phyloP scores from a whole-genome alignment of 2,329 filamentous ascomycete genomes.

The Pseudonectria buxi region DNA sequence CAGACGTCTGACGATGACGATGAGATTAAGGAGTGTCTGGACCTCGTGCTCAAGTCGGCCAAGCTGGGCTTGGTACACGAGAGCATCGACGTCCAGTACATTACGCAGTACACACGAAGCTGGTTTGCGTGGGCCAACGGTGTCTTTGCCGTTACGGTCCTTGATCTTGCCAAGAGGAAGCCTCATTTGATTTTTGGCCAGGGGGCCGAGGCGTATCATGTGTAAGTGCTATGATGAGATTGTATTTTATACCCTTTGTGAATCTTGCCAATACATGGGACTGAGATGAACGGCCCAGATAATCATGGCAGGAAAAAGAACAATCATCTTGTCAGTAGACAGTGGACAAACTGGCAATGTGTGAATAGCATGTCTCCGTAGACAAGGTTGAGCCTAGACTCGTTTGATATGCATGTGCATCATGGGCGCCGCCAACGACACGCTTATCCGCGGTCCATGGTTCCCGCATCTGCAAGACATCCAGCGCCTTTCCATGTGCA shows the following conservation, averaged over 20 bases:
- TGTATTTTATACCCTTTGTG: too few species aligned
- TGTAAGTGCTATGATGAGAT: slow-evolving; percentile 23
- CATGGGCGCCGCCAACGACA: too few species aligned
- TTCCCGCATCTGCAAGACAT: too few species aligned
- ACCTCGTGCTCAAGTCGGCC: slow-evolving; percentile 68
- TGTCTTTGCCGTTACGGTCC: slow-evolving; percentile 85
- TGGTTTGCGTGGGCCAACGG: slow-evolving; percentile 99
- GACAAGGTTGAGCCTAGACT: too few species aligned
- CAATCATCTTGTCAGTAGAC: too few species aligned
- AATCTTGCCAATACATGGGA: too few species aligned
- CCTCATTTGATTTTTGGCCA: slow-evolving; percentile 77
- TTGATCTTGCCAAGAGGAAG: slow-evolving; percentile 83
- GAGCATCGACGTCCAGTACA: slow-evolving; percentile 72
- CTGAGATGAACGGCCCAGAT: too few species aligned
- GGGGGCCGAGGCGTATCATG: slow-evolving; percentile 52
- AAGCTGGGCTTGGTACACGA: slow-evolving; percentile 82
- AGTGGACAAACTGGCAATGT: too few species aligned
- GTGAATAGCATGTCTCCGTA: too few species aligned
- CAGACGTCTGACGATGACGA: slow-evolving; percentile 78
- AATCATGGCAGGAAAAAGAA: too few species aligned
- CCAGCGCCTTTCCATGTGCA: background rate
- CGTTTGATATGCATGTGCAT: too few species aligned
- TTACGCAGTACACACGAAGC: slow-evolving; percentile 67
- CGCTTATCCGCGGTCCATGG: too few species aligned
- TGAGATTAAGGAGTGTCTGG: slow-evolving; percentile 70